These are phyloP conservation scores for Ophiostoma perfectum DNA, from an alignment of 2,329 filamentous ascomycete species.

Conservation along the genomic window DNA sequence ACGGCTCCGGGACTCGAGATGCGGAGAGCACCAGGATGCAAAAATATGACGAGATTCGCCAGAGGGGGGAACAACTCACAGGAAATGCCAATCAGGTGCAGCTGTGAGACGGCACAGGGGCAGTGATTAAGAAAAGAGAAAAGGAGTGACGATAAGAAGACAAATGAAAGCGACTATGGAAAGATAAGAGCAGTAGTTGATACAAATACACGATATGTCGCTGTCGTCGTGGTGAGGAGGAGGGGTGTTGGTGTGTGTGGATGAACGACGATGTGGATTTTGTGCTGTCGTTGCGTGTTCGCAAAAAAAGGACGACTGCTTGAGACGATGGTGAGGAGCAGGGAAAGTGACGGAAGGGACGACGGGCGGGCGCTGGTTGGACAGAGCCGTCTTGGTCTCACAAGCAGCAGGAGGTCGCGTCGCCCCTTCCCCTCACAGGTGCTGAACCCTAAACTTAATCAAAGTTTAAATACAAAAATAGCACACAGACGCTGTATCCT, in stretches of 20 bases:
- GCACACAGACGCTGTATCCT: background rate
- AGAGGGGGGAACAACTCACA: conserved; percentile 17
- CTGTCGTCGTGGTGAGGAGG: conserved; percentile 15
- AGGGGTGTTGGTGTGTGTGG: background rate
- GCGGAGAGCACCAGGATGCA: background rate
- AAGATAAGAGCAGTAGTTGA: conserved; percentile 13
- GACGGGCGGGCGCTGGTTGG: background rate
- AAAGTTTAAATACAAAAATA: background rate
- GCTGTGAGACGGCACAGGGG: conserved; percentile 8
- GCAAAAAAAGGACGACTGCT: conserved; percentile 4
- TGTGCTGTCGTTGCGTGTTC: conserved; percentile 14
- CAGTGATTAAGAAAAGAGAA: conserved; percentile 9
- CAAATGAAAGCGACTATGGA: conserved; percentile 12
- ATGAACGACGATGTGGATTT: conserved; percentile 10
- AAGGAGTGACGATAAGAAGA: conserved; percentile 12
- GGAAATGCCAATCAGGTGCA: conserved; percentile 19
- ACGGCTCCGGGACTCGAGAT: background rate
- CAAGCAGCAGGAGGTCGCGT: background rate
- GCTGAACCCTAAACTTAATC: background rate
- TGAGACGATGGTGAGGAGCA: background rate
- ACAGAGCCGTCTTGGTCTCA: background rate
- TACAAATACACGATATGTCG: conserved; percentile 21
- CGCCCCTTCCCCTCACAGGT: background rate
- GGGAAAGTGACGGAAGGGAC: background rate
- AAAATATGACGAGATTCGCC: conserved; percentile 8